These are phyloP conservation scores for Zygosaccharomyces sapae DNA, from an alignment of 1,139 yeast species.

Conservation along the genomic window DNA sequence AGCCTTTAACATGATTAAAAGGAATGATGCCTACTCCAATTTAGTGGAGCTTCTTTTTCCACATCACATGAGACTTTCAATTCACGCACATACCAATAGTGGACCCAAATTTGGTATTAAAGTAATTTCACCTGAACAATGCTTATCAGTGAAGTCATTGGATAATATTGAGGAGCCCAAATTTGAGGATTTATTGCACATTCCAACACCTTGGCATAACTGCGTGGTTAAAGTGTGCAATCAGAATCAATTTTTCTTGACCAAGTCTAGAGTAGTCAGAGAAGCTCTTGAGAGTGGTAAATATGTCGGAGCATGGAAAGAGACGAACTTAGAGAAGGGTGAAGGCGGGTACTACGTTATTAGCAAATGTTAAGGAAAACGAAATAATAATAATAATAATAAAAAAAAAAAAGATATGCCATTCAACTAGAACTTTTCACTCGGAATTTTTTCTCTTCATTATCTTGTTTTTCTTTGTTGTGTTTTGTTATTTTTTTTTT, in stretches of 20 bases:
- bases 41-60: slow-evolving; percentile 58
- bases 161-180: slow-evolving; percentile 40
- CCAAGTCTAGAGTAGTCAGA: slow-evolving; percentile 36
- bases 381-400: not conserved
- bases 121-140: slow-evolving; percentile 44
- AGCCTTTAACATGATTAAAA: slow-evolving; percentile 60
- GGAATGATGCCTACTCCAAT: slow-evolving; percentile 63
- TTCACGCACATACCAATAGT: slow-evolving; percentile 54
- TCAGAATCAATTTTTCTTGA: slow-evolving; percentile 31
- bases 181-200: slow-evolving; percentile 50
- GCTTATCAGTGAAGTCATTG: slow-evolving; percentile 40
- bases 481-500: not conserved
- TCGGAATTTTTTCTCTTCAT: not conserved
- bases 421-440: not conserved
- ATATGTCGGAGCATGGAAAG: slow-evolving; percentile 36
- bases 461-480: not conserved
- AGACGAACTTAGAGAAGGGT: slow-evolving; percentile 31
- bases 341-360: slow-evolving; percentile 35
- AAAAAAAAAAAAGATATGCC: not conserved
- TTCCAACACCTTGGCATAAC: slow-evolving; percentile 68
- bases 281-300: slow-evolving; percentile 37
- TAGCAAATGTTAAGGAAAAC: slow-evolving; percentile 4
- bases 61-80: slow-evolving; percentile 54
- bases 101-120: slow-evolving; percentile 59
- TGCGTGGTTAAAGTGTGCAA: slow-evolving; percentile 45